These are phyloP conservation scores for Hylodesmum podocarpum DNA, from an alignment of 306 rosid genomes.

Conservation along the genomic window DNA sequence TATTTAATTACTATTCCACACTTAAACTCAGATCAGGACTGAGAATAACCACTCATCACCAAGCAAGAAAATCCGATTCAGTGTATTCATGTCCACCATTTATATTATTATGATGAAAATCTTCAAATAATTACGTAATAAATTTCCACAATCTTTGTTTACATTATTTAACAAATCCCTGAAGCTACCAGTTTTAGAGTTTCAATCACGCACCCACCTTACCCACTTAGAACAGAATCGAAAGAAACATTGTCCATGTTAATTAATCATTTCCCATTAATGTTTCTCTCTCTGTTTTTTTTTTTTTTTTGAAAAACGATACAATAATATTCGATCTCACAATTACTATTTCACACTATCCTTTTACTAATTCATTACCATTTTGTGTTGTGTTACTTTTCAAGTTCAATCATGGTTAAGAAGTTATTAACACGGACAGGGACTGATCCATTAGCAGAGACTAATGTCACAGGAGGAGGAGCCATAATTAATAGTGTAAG, in stretches of 20 bases:
- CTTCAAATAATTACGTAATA: not conserved
- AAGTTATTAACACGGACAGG: not conserved
- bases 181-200: not conserved
- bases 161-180: not conserved
- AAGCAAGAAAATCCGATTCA: not conserved
- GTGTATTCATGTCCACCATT: not conserved
- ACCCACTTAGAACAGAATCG: not conserved
- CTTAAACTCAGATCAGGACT: not conserved
- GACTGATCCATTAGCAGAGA: not conserved
- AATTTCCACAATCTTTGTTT: not conserved
- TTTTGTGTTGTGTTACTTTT: not conserved
- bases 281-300: too few species aligned
- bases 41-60: not conserved
- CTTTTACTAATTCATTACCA: not conserved
- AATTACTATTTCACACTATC: not conserved
- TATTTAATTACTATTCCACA: too few species aligned
- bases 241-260: not conserved
- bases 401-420: not conserved
- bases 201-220: not conserved
- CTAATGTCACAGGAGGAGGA: not conserved
- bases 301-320: not conserved
- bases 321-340: not conserved
- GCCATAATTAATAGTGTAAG: not conserved
- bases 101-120: not conserved
- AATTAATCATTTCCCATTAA: not conserved